phyloP scores from a whole-genome alignment of 306 rosid genomes.

The Fagus crenata region DNA sequence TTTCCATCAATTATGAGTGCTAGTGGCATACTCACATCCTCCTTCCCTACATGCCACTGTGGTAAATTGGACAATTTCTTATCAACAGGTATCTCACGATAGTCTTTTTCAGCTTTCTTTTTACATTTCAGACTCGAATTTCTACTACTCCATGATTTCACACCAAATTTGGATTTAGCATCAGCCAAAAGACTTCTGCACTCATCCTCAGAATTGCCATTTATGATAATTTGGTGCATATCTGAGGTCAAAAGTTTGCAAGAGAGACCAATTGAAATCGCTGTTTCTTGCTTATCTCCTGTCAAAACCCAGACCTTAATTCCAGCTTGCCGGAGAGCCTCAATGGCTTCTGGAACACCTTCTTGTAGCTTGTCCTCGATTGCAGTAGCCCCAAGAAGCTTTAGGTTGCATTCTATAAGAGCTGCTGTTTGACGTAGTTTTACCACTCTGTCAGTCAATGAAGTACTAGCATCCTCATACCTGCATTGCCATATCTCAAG shows the following conservation, averaged over 20 bases:
- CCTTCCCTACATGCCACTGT: conserved; percentile 49
- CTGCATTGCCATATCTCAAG: conserved; percentile 79
- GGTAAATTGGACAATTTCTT: conserved; percentile 43
- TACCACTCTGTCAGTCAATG: conserved; percentile 69
- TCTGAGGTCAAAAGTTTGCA: conserved; percentile 80
- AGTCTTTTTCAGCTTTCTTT: conserved; percentile 38
- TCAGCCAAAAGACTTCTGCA: conserved; percentile 70
- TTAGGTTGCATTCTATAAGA: conserved; percentile 70
- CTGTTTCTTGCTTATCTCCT: conserved; percentile 99
- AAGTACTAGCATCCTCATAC: conserved; percentile 93
- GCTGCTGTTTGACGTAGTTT: conserved; percentile 80
- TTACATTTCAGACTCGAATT: conserved; percentile 34
- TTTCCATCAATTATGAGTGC: conserved; percentile 95
- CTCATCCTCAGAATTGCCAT: conserved; percentile 71
- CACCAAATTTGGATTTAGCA: conserved; percentile 63
- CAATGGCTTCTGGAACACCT: conserved; percentile 96
- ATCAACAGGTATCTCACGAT: conserved; percentile 40
- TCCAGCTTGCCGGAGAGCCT: conserved; percentile 91
- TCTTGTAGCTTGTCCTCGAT: conserved; percentile 97
- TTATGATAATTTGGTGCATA: conserved; percentile 76
- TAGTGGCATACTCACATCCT: conserved; percentile 55
- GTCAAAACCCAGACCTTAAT: conserved; percentile 99
- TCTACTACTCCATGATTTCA: conserved; percentile 41
- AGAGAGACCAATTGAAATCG: conserved; percentile 89
- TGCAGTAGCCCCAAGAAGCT: conserved; percentile 87